Conservation (phyloP, 1,284 basidiomycete genomes). For the Kalmanozyma brasiliensis region DNA sequence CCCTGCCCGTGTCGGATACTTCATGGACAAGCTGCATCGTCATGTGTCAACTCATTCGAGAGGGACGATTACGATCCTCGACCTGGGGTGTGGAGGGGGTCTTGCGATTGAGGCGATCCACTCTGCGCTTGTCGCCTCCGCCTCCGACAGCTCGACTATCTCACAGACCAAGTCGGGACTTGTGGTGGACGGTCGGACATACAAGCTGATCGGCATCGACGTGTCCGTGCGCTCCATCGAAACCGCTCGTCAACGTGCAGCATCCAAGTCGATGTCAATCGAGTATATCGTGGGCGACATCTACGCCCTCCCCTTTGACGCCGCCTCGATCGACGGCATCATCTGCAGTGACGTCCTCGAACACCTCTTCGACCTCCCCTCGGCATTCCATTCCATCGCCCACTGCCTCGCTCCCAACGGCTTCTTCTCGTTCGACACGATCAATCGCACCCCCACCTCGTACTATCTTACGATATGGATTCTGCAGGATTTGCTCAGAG, state of each 20-base stretch:
- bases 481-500: constrained; percentile 31
- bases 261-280: constrained; percentile 1
- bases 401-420: constrained; percentile 94
- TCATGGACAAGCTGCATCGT: constrained; percentile 35
- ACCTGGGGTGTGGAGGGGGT: constrained; percentile 47
- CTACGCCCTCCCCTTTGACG: constrained; percentile 22
- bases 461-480: constrained; percentile 50
- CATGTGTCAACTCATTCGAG: neutral
- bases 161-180: neutral
- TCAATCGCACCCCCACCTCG: constrained; percentile 51
- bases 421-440: constrained; percentile 77
- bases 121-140: neutral
- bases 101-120: constrained; percentile 46
- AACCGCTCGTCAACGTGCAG: constrained; percentile 10
- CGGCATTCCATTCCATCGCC: constrained; percentile 68
- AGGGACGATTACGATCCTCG: constrained; percentile 22
- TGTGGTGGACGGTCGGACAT: constrained; percentile 5
- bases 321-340: constrained; percentile 26
- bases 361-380: constrained; percentile 42
- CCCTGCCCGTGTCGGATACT: constrained; percentile 41
- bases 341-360: constrained; percentile 53
- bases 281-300: constrained; percentile 30
- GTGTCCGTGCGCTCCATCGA: constrained; percentile 28
- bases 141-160: neutral
- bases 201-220: constrained; percentile 28